Evolutionary conservation across 371 early-diverging fungal genomes (phyloP).

Genomic region (Parasitella parasitica): DNA sequence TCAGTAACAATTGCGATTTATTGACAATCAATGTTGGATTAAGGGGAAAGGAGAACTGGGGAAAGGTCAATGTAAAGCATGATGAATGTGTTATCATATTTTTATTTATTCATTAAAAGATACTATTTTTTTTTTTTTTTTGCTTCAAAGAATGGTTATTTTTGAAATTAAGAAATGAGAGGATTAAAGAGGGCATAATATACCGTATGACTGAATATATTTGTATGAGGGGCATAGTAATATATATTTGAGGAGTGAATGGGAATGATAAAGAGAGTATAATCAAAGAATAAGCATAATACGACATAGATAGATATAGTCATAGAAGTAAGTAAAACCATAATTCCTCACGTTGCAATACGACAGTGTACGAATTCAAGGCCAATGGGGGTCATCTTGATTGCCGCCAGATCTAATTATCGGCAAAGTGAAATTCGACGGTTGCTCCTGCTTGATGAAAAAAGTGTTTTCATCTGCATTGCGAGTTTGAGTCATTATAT

Average conservation of each 20-base stretch:
- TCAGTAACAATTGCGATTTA: not conserved
- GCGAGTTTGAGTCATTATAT: not conserved
- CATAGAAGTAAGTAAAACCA: not conserved
- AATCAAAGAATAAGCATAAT: not conserved
- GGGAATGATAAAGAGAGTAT: not conserved
- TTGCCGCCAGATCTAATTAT: constrained; percentile 25
- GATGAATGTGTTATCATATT: not conserved
- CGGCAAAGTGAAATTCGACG: constrained; percentile 16
- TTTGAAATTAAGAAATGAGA: not conserved
- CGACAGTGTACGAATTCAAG: not conserved
- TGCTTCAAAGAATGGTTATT: not conserved
- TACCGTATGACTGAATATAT: no score
- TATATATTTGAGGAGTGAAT: not conserved
- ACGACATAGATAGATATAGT: not conserved
- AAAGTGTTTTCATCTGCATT: not conserved
- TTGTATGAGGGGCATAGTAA: not conserved
- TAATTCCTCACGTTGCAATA: not conserved
- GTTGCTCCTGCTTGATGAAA: constrained; percentile 19
- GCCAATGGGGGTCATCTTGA: constrained; percentile 10
- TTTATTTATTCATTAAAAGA: not conserved
- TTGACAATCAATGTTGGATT: not conserved
- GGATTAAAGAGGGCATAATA: not conserved
- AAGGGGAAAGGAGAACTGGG: no score
- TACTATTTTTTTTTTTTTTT: not conserved
- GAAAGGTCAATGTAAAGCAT: not conserved